phyloP scores from a whole-genome alignment of 306 rosid species.

The Cicer arietinum region DNA sequence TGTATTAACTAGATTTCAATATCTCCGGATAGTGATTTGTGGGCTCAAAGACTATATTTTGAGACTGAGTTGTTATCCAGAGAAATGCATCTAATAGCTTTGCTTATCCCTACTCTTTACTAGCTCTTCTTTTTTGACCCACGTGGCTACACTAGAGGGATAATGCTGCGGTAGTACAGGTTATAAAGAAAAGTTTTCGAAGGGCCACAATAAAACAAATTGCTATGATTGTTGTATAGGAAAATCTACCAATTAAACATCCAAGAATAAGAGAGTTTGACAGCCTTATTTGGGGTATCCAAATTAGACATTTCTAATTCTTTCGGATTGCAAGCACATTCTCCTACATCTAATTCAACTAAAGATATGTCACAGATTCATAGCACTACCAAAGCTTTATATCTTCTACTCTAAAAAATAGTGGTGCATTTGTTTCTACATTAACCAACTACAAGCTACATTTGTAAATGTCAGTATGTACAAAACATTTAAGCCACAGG shows the following conservation, averaged over 20 bases:
- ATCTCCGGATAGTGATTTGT: neutral
- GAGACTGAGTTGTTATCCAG: slow-evolving; percentile 18
- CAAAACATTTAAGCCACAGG: slow-evolving; percentile 22
- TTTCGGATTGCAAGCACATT: slow-evolving; percentile 18
- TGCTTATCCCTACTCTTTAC: slow-evolving; percentile 12
- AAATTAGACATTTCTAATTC: slow-evolving; percentile 13
- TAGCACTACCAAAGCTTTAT: slow-evolving; percentile 6
- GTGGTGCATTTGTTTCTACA: slow-evolving; percentile 15
- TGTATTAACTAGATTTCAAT: slow-evolving; percentile 6
- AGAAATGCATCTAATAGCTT: neutral
- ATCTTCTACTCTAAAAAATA: slow-evolving; percentile 5
- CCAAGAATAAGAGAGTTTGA: slow-evolving; percentile 21
- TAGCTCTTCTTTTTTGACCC: slow-evolving; percentile 2
- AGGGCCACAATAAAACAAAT: neutral
- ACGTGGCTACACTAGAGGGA: neutral
- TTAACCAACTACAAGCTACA: slow-evolving; percentile 33
- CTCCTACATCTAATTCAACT: slow-evolving; percentile 13
- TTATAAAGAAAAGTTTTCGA: slow-evolving; percentile 9
- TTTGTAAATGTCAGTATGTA: neutral
- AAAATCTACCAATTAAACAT: slow-evolving; percentile 26
- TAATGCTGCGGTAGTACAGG: slow-evolving; percentile 4
- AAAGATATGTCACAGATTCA: neutral
- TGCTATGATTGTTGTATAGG: neutral
- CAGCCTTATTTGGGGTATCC: slow-evolving; percentile 18
- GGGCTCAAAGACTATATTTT: slow-evolving; percentile 28